Evolutionary conservation across 2,329 filamentous ascomycete genomes (phyloP).

Genomic region (Penicillium hordei): DNA sequence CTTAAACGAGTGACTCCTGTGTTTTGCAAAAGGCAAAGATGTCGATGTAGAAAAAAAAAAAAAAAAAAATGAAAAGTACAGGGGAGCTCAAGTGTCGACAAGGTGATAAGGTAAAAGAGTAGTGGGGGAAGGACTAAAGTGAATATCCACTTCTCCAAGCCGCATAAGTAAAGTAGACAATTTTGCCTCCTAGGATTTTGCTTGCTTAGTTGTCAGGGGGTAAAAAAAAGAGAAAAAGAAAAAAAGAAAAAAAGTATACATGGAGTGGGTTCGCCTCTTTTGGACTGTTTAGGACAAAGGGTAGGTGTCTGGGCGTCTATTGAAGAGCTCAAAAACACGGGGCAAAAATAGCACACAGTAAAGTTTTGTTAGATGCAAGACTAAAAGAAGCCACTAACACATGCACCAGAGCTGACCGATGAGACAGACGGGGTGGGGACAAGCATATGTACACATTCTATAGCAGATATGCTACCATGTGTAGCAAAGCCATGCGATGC

Average conservation of each 20-base stretch:
- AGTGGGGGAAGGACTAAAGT: constrained; percentile 2
- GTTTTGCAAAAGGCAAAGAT: background rate
- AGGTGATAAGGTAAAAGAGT: constrained; percentile 5
- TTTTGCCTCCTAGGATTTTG: constrained; percentile 9
- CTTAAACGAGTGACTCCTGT: constrained; percentile 4
- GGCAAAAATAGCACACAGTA: constrained; percentile 20
- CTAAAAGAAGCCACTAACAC: constrained; percentile 7
- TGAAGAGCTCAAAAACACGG: constrained; percentile 3
- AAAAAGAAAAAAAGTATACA: background rate
- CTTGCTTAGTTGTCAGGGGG: constrained; percentile 4
- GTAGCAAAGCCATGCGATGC: constrained; percentile 16
- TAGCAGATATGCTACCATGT: constrained; percentile 13
- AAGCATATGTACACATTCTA: background rate
- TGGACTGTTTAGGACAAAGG: constrained; percentile 11
- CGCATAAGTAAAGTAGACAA: constrained; percentile 1
- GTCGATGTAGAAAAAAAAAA: background rate
- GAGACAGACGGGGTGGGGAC: constrained; percentile 19
- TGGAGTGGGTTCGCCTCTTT: constrained; percentile 15
- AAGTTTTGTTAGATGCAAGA: constrained; percentile 8
- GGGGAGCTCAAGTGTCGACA: constrained; percentile 2
- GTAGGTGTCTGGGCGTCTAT: constrained; percentile 1
- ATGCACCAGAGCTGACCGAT: constrained; percentile 12
- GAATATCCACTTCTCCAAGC: constrained; percentile 12
- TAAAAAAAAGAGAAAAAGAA: background rate
- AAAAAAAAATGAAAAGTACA: background rate